Percentiles rank a stretch among this genome's conserved stretches.
These are phyloP conservation scores for Aspergillus ostianus DNA, from an alignment of 495 filamentous ascomycete species.

Conservation along the genomic window DNA sequence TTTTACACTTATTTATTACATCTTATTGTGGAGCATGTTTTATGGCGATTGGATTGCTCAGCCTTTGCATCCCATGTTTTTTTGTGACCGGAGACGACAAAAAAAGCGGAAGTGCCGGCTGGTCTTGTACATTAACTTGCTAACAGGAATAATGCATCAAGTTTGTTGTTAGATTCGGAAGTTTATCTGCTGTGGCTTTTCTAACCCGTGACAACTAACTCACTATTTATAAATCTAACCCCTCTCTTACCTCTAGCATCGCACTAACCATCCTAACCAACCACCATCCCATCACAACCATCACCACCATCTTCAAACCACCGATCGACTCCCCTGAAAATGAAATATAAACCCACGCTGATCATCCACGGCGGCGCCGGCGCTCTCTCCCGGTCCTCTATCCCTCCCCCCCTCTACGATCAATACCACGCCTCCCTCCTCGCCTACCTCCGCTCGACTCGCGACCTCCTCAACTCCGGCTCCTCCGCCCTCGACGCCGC, in stretches of 20 bases:
- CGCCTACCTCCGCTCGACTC: conserved; percentile 52
- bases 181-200: neutral
- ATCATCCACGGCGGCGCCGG: conserved; percentile 92
- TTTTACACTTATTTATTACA: conserved; percentile 33
- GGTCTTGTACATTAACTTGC: conserved; percentile 44
- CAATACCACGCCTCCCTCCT: conserved; percentile 64
- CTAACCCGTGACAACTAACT: neutral
- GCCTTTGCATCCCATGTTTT: conserved; percentile 21
- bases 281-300: neutral
- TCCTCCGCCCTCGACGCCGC: conserved; percentile 66
- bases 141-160: conserved; percentile 36
- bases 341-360: conserved; percentile 56
- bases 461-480: conserved; percentile 40
- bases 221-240: neutral
- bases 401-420: conserved; percentile 59
- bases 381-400: conserved; percentile 66
- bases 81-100: conserved; percentile 17
- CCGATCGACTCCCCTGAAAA: neutral
- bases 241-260: neutral
- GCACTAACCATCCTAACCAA: neutral
- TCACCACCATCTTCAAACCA: neutral
- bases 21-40: conserved; percentile 19
- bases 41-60: conserved; percentile 26
- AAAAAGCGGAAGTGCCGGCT: conserved; percentile 11
- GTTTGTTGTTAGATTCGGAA: neutral